These are phyloP conservation scores for Ogataea neopini DNA, from an alignment of 805 yeast genomes.

Conservation along the genomic window DNA sequence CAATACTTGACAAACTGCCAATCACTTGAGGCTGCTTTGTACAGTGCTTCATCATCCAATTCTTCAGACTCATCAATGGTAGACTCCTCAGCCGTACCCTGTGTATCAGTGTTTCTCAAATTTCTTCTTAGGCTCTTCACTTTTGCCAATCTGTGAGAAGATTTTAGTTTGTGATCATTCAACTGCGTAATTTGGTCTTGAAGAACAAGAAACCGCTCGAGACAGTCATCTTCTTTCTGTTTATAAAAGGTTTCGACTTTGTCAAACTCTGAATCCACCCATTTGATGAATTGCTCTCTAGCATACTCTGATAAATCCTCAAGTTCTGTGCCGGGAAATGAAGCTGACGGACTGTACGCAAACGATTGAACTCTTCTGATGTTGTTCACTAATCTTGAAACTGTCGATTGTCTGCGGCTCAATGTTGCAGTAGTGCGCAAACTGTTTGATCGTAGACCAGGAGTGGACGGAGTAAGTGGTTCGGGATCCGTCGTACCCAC, in stretches of 20 bases:
- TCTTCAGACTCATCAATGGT: constrained; percentile 7
- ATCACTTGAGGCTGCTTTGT: constrained; percentile 14
- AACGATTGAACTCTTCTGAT: constrained; percentile 21
- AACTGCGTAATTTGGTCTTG: constrained; percentile 71
- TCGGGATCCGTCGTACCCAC: no score
- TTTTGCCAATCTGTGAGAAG: constrained; percentile 21
- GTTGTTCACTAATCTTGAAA: constrained; percentile 18
- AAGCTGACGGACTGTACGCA: constrained; percentile 9
- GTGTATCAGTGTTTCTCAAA: constrained; percentile 1
- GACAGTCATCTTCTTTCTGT: constrained; percentile 59
- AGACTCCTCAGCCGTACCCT: constrained; percentile 6
- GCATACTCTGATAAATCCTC: constrained; percentile 39
- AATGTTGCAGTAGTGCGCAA: neutral
- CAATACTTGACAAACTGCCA: constrained; percentile 24
- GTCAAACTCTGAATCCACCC: constrained; percentile 64
- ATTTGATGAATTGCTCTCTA: constrained; percentile 52
- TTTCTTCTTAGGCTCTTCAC: constrained; percentile 16
- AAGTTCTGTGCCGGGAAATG: constrained; percentile 26
- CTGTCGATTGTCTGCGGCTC: constrained; percentile 27
- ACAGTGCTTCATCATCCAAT: constrained; percentile 16
- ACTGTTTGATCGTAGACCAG: neutral
- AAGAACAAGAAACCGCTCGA: constrained; percentile 57
- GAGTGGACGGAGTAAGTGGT: no score
- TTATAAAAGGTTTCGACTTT: constrained; percentile 64
- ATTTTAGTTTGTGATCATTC: constrained; percentile 48